Conservation (phyloP, 371 early-diverging fungal genomes). For the Lichtheimia ramosa region DNA sequence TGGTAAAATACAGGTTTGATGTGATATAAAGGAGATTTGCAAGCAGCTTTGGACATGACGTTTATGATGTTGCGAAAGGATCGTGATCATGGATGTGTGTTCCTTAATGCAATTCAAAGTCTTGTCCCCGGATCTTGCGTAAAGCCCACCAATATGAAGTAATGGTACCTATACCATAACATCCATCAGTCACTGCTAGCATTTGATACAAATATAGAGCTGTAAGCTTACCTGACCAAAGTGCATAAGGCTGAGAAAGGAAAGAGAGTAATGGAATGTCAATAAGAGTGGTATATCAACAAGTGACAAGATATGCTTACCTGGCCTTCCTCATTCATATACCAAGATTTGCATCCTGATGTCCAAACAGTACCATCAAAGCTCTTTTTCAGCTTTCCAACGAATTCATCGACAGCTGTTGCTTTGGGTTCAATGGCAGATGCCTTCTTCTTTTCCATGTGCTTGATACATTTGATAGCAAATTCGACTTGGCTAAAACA, state of each 20-base stretch:
- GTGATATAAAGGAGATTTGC: no score
- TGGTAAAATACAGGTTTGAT: no score
- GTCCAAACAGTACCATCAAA: constrained; percentile 26
- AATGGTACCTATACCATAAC: not conserved
- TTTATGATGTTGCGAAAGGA: no score
- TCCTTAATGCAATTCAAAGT: no score
- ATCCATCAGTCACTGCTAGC: no score
- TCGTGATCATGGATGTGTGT: no score
- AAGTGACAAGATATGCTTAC: constrained; percentile 7
- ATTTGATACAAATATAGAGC: no score
- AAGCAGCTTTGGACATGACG: no score
- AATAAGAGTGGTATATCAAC: not conserved
- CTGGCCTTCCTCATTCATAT: constrained; percentile 23
- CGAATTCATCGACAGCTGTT: constrained; percentile 19
- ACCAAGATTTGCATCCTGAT: constrained; percentile 26
- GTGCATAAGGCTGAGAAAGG: constrained; percentile 10
- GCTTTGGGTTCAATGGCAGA: constrained; percentile 22
- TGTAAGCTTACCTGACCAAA: constrained; percentile 12
- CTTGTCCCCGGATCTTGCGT: no score
- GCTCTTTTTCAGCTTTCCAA: constrained; percentile 13
- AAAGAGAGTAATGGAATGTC: not conserved
- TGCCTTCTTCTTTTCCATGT: constrained; percentile 9
- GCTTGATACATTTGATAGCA: constrained; percentile 20
- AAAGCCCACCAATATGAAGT: constrained; percentile 19
- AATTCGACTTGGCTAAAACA: constrained; percentile 29